Conservation (phyloP, 495 filamentous ascomycete species). For the Xylaria palmicola region DNA sequence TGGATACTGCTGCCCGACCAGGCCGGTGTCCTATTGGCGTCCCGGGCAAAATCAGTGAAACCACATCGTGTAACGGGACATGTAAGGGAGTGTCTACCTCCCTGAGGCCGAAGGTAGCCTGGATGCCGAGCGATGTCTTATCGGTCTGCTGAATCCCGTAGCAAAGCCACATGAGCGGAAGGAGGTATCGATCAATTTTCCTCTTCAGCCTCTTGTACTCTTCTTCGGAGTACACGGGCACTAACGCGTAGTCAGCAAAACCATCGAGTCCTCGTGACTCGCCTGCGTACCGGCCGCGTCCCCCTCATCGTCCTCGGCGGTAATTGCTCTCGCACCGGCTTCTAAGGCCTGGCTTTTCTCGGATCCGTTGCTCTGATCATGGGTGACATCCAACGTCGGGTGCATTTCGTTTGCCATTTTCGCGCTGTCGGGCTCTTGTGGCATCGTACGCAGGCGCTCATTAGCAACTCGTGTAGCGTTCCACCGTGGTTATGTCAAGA, state of each 20-base stretch:
- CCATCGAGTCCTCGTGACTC: not conserved
- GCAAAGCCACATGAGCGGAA: constrained; percentile 36
- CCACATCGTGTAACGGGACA: not conserved
- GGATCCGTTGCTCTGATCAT: constrained; percentile 21
- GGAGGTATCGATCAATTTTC: constrained; percentile 30
- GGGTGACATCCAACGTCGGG: constrained; percentile 3
- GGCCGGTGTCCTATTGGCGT: constrained; percentile 26
- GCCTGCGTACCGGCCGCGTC: constrained; percentile 17
- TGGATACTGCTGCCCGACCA: constrained; percentile 34
- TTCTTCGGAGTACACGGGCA: constrained; percentile 26
- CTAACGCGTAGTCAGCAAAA: not conserved
- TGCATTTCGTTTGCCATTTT: constrained; percentile 2
- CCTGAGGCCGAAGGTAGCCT: constrained; percentile 28
- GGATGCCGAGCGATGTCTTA: constrained; percentile 33
- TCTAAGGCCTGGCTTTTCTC: constrained; percentile 17
- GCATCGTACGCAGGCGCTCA: not conserved
- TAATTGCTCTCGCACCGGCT: constrained; percentile 23
- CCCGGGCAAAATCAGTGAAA: not conserved
- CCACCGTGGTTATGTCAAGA: not conserved
- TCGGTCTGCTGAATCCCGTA: constrained; percentile 35
- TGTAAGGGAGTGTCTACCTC: not conserved
- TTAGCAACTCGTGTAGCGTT: not conserved
- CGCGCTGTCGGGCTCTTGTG: not conserved
- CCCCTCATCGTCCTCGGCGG: constrained; percentile 18
- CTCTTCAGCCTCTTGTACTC: constrained; percentile 29